phyloP scores from a whole-genome alignment of 345 rosid genomes.

The Camelina neglecta region DNA sequence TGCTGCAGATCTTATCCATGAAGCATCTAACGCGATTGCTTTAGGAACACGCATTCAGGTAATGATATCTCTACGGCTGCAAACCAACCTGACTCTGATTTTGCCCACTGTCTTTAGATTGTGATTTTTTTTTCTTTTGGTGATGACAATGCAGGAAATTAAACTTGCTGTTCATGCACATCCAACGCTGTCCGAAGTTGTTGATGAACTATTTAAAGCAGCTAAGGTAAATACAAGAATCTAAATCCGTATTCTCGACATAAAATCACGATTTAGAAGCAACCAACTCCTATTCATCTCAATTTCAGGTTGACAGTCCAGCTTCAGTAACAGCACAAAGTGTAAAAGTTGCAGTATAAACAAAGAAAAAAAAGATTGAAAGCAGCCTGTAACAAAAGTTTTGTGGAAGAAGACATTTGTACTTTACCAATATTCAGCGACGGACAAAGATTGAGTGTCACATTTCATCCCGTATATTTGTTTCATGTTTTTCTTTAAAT shows the following conservation, averaged over 20 bases:
- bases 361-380: background rate
- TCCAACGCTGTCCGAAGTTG: conserved; percentile 92
- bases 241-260: background rate
- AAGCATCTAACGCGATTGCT: conserved; percentile 94
- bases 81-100: background rate
- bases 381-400: conserved; percentile 27
- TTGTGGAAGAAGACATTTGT: conserved; percentile 36
- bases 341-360: conserved; percentile 40
- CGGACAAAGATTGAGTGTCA: conserved; percentile 2
- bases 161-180: conserved; percentile 92
- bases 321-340: conserved; percentile 22
- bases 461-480: conserved; percentile 21
- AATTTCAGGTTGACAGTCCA: conserved; percentile 36
- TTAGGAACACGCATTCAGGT: conserved; percentile 81
- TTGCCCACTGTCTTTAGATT: background rate
- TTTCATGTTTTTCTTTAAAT: background rate
- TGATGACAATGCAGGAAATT: conserved; percentile 59
- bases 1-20: conserved; percentile 96
- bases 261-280: background rate
- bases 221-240: conserved; percentile 62
- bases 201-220: conserved; percentile 87
- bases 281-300: conserved; percentile 6
- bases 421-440: conserved; percentile 2
- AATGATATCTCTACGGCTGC: background rate
- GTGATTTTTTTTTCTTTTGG: background rate